These are phyloP conservation scores for Clohesyomyces aquaticus DNA, from an alignment of 495 filamentous ascomycete genomes.

Conservation along the genomic window DNA sequence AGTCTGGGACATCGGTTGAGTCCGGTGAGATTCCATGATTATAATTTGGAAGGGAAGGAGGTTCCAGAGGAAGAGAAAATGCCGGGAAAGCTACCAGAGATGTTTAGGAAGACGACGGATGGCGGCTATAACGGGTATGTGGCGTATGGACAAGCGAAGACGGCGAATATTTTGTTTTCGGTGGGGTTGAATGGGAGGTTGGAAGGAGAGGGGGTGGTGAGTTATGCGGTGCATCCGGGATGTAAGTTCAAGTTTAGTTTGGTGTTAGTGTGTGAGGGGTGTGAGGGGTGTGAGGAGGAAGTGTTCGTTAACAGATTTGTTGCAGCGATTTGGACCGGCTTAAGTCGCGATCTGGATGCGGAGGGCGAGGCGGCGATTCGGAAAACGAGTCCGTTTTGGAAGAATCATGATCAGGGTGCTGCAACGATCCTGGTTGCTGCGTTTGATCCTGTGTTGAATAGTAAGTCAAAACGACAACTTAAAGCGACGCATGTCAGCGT, in stretches of 20 bases:
- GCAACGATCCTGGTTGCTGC: conserved; percentile 38
- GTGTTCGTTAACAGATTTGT: not conserved
- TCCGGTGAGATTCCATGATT: conserved; percentile 38
- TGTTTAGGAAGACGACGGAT: conserved; percentile 9
- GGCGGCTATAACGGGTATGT: conserved; percentile 35
- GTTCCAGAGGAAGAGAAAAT: conserved; percentile 34
- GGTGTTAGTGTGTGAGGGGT: not conserved
- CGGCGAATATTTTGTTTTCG: conserved; percentile 37
- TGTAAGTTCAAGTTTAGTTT: conserved; percentile 23
- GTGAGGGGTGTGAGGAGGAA: not conserved
- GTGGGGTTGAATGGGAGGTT: conserved; percentile 22
- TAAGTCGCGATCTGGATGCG: conserved; percentile 30
- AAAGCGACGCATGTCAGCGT: not conserved
- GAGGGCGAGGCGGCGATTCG: conserved; percentile 34
- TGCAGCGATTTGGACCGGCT: conserved; percentile 35
- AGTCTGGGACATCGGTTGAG: conserved; percentile 33
- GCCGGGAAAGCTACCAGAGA: conserved; percentile 2
- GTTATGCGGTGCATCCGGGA: conserved; percentile 39
- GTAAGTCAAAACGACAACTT: conserved; percentile 5
- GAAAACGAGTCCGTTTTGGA: conserved; percentile 33
- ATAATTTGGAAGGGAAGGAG: conserved; percentile 36
- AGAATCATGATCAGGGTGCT: conserved; percentile 38
- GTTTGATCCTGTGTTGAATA: conserved; percentile 36
- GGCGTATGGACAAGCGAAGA: conserved; percentile 38
- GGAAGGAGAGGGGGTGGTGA: conserved; percentile 29